Evolutionary conservation across 192 early-diverging fungal species (phyloP), one percentile per base, ranked within the genome.

Genomic region (Mortierella alpina): DNA sequence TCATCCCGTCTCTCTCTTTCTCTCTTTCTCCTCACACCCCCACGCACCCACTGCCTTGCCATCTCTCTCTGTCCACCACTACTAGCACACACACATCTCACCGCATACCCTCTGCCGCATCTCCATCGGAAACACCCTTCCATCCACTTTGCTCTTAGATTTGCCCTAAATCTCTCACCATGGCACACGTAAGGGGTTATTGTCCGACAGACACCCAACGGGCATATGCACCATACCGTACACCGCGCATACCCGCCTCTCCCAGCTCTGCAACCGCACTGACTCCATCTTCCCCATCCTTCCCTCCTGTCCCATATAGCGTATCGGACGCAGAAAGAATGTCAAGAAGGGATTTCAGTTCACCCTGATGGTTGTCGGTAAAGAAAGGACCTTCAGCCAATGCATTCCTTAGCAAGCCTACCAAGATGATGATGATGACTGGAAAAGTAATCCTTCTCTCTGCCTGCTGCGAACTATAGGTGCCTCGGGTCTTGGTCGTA

Each of bases 361-460:
- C 87, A 98, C 96, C 86, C 83, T 99, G 58, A 98, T 99, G 96
- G 93, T 97, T 52, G 95, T 95, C 64, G 97, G 97, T 88, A 88
- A 31, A 31, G 31, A 31, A 31, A 83, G 91, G 75, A 46, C 57
- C 66, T n/a, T 59, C 41, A 52, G 39, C 45, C 31, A 31, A 31
- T 31, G 31, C 50, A 15, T 20, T 13, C 14, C 11, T 60, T 39
- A 1, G 11, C 50, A 1, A 9, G 7, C 31, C 11, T 48, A 15
- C 15, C 8, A 6, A 49, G 22, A n/a, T n/a, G 39, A 59, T n/a
- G 20, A 49, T 62, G 44, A 17, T 17, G 15, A 8, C 56, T n/a
- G 7, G 12, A 63, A 18, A 23, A 48, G 8, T n/a, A 22, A 15
- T 17, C 13, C 42, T 23, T 64, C 47, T 59, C 51, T 39, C 56